phyloP scores from a whole-genome alignment of 1,284 basidiomycete species.

The Termitomyces sp. region DNA sequence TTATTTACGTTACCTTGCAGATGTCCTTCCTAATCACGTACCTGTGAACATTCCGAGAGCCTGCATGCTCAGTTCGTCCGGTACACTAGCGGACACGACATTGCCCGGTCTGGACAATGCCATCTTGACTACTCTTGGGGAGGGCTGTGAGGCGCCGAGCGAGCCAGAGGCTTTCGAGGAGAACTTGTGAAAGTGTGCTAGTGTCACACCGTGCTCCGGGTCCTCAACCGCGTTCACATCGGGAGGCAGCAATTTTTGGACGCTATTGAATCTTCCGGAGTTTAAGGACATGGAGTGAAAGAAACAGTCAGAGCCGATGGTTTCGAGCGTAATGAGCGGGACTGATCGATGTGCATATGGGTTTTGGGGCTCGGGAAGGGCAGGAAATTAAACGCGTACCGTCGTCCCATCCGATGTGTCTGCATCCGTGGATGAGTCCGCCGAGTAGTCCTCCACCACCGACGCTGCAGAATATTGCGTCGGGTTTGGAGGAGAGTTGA shows the following conservation, averaged over 20 bases:
- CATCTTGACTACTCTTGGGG: slow-evolving; percentile 55
- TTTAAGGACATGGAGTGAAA: slow-evolving; percentile 66
- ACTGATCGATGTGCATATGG: slow-evolving; percentile 36
- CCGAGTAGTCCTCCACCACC: slow-evolving; percentile 69
- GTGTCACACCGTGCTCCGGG: slow-evolving; percentile 35
- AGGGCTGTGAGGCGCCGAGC: slow-evolving; percentile 62
- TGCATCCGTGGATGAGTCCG: slow-evolving; percentile 63
- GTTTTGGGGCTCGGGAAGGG: background rate
- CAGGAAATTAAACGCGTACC: slow-evolving; percentile 36
- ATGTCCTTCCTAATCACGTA: slow-evolving; percentile 23
- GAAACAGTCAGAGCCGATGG: slow-evolving; percentile 68
- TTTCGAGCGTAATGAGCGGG: slow-evolving; percentile 60
- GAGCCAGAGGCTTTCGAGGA: slow-evolving; percentile 63
- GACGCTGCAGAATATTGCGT: slow-evolving; percentile 72
- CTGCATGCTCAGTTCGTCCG: slow-evolving; percentile 67
- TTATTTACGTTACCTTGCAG: background rate
- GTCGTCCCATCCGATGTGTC: slow-evolving; percentile 55
- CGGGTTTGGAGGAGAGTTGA: slow-evolving; percentile 53
- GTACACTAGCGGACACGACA: slow-evolving; percentile 52
- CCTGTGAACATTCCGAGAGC: slow-evolving; percentile 51
- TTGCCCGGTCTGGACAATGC: slow-evolving; percentile 52
- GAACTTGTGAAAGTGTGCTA: slow-evolving; percentile 53
- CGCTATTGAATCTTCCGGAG: slow-evolving; percentile 31
- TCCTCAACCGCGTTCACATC: slow-evolving; percentile 35
- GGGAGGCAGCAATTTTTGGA: slow-evolving; percentile 28